Conservation (phyloP, 306 rosid species). For the Casuarina cunninghamiana region DNA sequence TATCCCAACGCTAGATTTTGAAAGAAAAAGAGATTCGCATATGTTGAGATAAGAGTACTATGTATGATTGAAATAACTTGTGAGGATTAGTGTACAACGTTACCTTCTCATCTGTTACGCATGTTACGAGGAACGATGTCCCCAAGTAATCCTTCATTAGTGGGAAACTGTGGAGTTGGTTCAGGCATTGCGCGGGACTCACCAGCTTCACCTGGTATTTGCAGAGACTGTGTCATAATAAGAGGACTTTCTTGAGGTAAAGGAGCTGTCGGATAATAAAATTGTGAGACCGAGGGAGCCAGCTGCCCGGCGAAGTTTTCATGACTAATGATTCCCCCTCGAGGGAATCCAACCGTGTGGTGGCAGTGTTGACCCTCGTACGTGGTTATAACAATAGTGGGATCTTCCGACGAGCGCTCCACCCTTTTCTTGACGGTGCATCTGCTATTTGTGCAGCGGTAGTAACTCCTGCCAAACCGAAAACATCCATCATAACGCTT, state of each 20-base stretch:
- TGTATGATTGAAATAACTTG: not conserved
- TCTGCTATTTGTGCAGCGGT: constrained; percentile 96
- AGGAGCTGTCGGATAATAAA: constrained; percentile 53
- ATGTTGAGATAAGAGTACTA: not conserved
- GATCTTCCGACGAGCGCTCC: constrained; percentile 87
- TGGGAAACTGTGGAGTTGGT: constrained; percentile 25
- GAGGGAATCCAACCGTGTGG: constrained; percentile 70
- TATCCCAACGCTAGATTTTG: not conserved
- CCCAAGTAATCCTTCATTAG: constrained; percentile 81
- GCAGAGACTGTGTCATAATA: constrained; percentile 29
- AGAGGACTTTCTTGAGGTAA: constrained; percentile 30
- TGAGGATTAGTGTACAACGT: not conserved
- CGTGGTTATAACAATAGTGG: constrained; percentile 77
- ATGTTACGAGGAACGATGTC: constrained; percentile 83
- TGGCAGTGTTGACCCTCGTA: constrained; percentile 98
- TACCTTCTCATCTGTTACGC: constrained; percentile 50
- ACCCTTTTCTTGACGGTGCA: constrained; percentile 98
- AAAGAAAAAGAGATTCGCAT: not conserved
- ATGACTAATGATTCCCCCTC: constrained; percentile 54
- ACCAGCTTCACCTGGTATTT: constrained; percentile 27
- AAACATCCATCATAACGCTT: not conserved
- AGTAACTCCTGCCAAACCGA: constrained; percentile 72
- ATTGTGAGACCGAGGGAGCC: constrained; percentile 47
- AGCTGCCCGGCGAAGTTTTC: constrained; percentile 42
- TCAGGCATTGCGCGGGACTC: constrained; percentile 25